phyloP scores from a whole-genome alignment of 176 grass and related monocot genomes.

The Pontederia crassipes region DNA sequence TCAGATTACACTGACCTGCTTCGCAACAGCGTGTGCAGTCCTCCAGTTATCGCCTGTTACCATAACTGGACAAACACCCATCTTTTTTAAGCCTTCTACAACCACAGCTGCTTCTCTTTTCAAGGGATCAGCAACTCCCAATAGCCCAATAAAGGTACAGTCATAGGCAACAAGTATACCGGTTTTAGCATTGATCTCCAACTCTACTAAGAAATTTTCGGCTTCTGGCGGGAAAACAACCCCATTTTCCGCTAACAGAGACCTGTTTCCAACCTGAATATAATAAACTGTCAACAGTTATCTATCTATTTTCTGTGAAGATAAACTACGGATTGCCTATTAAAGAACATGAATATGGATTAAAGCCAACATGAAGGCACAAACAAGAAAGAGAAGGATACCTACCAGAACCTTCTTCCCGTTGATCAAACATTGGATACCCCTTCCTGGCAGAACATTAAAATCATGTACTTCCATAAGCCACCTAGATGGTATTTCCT shows the following conservation, averaged over 20 bases:
- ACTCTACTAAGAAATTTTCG: conserved; percentile 67
- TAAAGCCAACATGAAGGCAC: neutral
- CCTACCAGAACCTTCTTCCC: conserved; percentile 71
- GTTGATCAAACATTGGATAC: conserved; percentile 56
- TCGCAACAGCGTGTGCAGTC: conserved; percentile 79
- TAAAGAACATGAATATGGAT: neutral
- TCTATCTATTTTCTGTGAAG: no score
- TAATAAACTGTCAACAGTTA: neutral
- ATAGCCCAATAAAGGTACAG: conserved; percentile 47
- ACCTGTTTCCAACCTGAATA: conserved; percentile 60
- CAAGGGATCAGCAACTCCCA: conserved; percentile 84
- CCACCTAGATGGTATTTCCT: conserved; percentile 54
- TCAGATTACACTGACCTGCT: conserved; percentile 36
- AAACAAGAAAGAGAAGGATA: conserved; percentile 10
- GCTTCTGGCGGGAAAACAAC: conserved; percentile 54
- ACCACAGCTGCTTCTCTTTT: conserved; percentile 94
- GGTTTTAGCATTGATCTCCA: conserved; percentile 91
- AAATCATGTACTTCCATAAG: conserved; percentile 66
- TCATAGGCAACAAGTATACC: conserved; percentile 86
- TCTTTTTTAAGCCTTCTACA: conserved; percentile 79
- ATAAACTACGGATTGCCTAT: no score
- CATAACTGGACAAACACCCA: conserved; percentile 92
- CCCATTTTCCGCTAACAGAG: conserved; percentile 52
- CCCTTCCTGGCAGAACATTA: conserved; percentile 60
- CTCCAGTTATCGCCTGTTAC: conserved; percentile 92